Conservation (phyloP, 176 grass and related monocot species). For the Guadua angustifolia region DNA sequence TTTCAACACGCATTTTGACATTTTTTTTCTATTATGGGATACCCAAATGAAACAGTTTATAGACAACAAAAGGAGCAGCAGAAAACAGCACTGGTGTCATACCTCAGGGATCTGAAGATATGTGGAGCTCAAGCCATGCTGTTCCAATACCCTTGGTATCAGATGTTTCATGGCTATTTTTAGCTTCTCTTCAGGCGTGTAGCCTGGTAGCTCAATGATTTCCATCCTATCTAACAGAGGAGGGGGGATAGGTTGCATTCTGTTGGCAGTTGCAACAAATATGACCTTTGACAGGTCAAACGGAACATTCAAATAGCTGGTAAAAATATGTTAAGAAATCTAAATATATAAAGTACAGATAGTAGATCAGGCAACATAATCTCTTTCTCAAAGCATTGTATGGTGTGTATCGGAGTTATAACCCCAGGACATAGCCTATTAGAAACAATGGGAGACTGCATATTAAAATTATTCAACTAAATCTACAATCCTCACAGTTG, state of each 20-base stretch:
- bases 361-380: constrained; percentile 20
- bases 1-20: not conserved
- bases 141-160: constrained; percentile 91
- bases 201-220: constrained; percentile 95
- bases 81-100: constrained; percentile 36
- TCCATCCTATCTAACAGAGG: constrained; percentile 97
- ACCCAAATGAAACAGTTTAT: constrained; percentile 1
- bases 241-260: constrained; percentile 87
- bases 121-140: constrained; percentile 82
- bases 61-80: constrained; percentile 18
- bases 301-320: constrained; percentile 98
- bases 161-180: constrained; percentile 99
- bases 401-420: not conserved
- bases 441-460: not conserved
- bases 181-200: constrained; percentile 95
- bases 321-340: constrained; percentile 58
- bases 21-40: not conserved
- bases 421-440: not conserved
- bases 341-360: constrained; percentile 17
- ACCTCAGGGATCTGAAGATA: constrained; percentile 98
- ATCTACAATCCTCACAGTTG: not conserved
- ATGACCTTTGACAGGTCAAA: constrained; percentile 96
- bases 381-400: constrained; percentile 12
- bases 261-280: constrained; percentile 97
- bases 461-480: constrained; percentile 26